Evolutionary conservation across 2,329 filamentous ascomycete species (phyloP), one percentile per base, ranked within the genome.

Genomic region (Myriosclerotinia duriaeana): DNA sequence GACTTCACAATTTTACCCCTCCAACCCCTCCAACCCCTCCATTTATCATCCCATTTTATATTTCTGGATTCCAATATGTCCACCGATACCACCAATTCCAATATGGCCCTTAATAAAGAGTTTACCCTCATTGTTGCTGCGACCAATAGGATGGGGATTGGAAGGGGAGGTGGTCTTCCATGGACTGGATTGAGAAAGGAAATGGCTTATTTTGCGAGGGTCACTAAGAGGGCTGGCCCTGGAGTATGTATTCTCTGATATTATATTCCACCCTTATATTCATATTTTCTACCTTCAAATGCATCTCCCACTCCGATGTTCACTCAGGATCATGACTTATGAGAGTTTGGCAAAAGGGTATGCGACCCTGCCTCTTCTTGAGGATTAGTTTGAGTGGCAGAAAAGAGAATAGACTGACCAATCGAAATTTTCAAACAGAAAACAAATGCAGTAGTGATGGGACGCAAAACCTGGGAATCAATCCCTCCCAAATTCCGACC

Each of bases 61-160:
- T 38, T 26, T 34, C 56, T 36, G 22, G 30, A 36, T 22, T 34
- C 26, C 56, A 60, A 60, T 17, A 60, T 60, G 56, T 60, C 44
- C 17, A 50, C 30, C 44, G 11, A 50, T 38, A 36, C 44, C n/a
- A 60, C 30, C 30, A 60, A 5, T 50, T 50, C 48, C 50, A 20
- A 55, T 4, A 67, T 66, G 42, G 72, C 71, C 66, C 50, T 62
- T 15, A 56, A 69, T 26, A 69, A 66, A 64, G 88, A 92, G 71
- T 81, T 97, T 64, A 97, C 92, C n/a, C 85, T 97, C 73, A 90
- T 98, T 78, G 92, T 97, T 73, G 94, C 92, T n/a, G 89, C 93
- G 22, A 96, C 93, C n/a, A 88, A 89, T 63, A 82, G 81, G 50
- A 91, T 97, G 82, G 95, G 95, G 76, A 98, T 99, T 74, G 95